Percentiles rank a stretch among this genome's conserved stretches.
phyloP scores from a whole-genome alignment of 306 rosid genomes.

The Cicer cuneatum region DNA sequence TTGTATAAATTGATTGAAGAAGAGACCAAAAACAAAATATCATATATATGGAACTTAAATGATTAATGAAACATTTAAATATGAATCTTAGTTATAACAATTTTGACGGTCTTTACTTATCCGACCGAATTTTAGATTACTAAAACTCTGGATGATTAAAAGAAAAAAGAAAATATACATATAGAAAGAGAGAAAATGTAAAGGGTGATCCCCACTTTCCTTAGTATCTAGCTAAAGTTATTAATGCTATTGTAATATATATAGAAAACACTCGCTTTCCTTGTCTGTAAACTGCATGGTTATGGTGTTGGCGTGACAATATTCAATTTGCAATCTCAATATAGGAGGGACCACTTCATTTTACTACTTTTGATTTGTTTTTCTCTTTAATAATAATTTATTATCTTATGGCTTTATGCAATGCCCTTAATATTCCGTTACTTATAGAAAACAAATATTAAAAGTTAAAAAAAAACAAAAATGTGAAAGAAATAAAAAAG shows the following conservation, averaged over 20 bases:
- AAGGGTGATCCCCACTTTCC: conserved; percentile 65
- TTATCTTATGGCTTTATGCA: conserved; percentile 37
- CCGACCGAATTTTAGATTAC: no score
- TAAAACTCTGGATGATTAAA: no score
- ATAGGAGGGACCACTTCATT: conserved; percentile 67
- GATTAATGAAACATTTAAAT: no score
- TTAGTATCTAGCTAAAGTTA: conserved; percentile 58
- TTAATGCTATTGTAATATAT: conserved; percentile 63
- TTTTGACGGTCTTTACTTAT: no score
- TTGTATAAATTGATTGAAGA: no score
- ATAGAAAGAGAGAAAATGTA: conserved; percentile 22
- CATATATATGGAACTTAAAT: no score
- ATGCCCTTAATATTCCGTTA: conserved; percentile 49
- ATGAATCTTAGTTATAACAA: no score
- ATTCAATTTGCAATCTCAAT: conserved; percentile 76
- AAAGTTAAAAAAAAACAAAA: conserved; percentile 12
- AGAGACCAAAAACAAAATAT: no score
- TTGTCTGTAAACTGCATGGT: conserved; percentile 85
- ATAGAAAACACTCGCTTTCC: conserved; percentile 63
- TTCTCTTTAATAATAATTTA: conserved; percentile 32
- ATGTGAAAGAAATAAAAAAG: not conserved
- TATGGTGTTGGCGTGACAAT: conserved; percentile 83
- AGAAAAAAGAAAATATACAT: not conserved
- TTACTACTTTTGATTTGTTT: conserved; percentile 47
- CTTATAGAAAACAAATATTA: conserved; percentile 46